Conservation (phyloP, 352 stramenopile genomes). For the Halophytophthora polymorphica region DNA sequence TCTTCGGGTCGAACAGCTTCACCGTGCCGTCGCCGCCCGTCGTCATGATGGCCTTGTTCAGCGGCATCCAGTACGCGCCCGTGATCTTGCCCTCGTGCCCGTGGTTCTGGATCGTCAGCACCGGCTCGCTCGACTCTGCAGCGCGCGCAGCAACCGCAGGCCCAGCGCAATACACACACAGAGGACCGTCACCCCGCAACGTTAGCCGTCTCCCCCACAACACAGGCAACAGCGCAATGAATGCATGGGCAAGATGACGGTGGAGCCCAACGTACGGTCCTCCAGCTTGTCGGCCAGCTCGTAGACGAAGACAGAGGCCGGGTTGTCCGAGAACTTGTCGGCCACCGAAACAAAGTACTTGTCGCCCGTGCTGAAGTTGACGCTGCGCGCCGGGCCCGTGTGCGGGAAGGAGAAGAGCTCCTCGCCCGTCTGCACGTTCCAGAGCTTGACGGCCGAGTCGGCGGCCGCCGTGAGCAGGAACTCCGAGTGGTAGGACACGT, state of each 20-base stretch:
- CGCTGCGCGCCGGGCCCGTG: slow-evolving; percentile 74
- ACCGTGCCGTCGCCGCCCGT: slow-evolving; percentile 77
- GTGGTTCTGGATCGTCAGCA: slow-evolving; percentile 77
- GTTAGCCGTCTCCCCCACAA: no score
- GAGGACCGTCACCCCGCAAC: no score
- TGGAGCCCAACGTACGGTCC: slow-evolving; percentile 61
- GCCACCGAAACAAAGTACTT: slow-evolving; percentile 80
- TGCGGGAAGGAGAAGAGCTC: slow-evolving; percentile 86
- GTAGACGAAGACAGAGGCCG: slow-evolving; percentile 77
- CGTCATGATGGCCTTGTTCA: slow-evolving; percentile 88
- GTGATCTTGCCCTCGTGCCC: slow-evolving; percentile 80
- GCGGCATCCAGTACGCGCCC: slow-evolving; percentile 80
- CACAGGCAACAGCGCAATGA: no score
- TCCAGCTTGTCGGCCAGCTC: slow-evolving; percentile 63
- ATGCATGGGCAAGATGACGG: no score
- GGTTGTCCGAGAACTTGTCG: slow-evolving; percentile 84
- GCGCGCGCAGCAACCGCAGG: no score
- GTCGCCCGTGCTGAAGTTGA: slow-evolving; percentile 88
- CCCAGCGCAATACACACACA: no score
- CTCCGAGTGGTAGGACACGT: slow-evolving; percentile 92
- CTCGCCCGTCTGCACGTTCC: slow-evolving; percentile 89
- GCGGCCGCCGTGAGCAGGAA: slow-evolving; percentile 94
- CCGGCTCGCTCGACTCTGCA: slow-evolving; percentile 50
- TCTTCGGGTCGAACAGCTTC: slow-evolving; percentile 79
- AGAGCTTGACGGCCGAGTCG: slow-evolving; percentile 91